Evolutionary conservation across 345 rosid species (phyloP), one percentile per base, ranked within the genome.

Genomic region (Brassica juncea): DNA sequence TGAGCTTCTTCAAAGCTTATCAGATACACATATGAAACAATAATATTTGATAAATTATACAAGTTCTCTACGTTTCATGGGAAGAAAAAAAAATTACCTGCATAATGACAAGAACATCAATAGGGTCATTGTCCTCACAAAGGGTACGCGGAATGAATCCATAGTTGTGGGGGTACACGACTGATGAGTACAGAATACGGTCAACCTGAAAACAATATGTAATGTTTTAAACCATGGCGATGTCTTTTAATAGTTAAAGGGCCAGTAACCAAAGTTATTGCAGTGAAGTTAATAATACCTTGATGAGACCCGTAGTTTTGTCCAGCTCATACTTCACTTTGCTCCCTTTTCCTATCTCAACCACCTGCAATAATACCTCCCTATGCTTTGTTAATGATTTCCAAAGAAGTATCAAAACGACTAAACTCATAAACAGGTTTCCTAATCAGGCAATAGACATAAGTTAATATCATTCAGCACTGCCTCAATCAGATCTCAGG

Each of bases 241-340:
- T 12, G 28, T 54, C 19, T 42, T 66, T 8, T 15, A 4, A 19
- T 32, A 44, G 16, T 6, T 25, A 44, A 70, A 5, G 16, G 39
- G 32, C 10, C 2, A 16, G n/a, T 0, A 23, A 76, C 71, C 57
- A 68, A 49, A 52, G 35, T 8, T 37, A 3, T 9, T 66, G 71
- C 60, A 61, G 12, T 19, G 32, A 42, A 34, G 65, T 65, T 19
- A 19, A 19, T 73, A 61, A 27, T 11, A 96, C 99, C 98, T 89
- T 96, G 70, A 96, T 96, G 73, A 96, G 85, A 67, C 99, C 99
- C 6, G 94, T 90, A 71, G 87, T 89, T 84, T 96, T 93, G 92
- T 93, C 99, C 16, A 96, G 92, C 83, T 96, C 99, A 81, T 96
- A 96, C 78, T 96, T 96, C 82, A 96, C 99, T 91, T 96, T 96